Base-by-base conservation (phyloP, 208 protist genomes). In the Balamuthia mandrillaris region DNA sequence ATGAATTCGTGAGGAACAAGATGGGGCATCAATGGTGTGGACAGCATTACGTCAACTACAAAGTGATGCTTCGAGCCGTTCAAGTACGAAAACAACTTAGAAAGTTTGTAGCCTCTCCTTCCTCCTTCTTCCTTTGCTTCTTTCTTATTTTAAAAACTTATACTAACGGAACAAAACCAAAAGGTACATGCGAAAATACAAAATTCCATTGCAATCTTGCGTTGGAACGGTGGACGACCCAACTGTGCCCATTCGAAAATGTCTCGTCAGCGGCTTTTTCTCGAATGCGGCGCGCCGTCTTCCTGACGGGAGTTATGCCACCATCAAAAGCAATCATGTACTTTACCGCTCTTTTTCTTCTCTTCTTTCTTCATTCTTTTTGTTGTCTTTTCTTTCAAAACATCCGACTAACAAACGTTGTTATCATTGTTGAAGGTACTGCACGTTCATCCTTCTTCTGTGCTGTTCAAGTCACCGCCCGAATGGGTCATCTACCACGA, bases 301-400 rank as follows among this genome's bases (percentile, higher is more conserved):
- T 52, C 18, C 89, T 0, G 87, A 92, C 33, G 89, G 89, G 7
- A 86, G 70, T 21, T 95, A 94, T 81, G 95, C 97, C 63, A 96
- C 97, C 0, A 86, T 98, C 18, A 99, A 99, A 88, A 97, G 98
- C 87, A 97, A 98, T 86, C 96, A 98, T 29, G 75, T 83, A 79
- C 18, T 18, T 39, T 70, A 39, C 31, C 31, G 18, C 24, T 70
- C 49, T 56, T 56, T n/a, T 56, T 56, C 49, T 56, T 56, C 18
- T 56, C 49, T 24, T 56, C 49, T 56, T 18, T 56, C n/a, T 56
- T 56, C 29, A 27, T 33, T 21, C 24, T 9, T 0, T 9, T 1
- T 9, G 27, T 2, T 3, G 37, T 9, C 29, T 29, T 39, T 5
- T 27, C 24, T 7, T 33, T 35, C 6, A 6, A 6, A 12, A 42